A percentile compares a stretch with the other conserved stretches of the same genome.
phyloP scores from a whole-genome alignment of 805 yeast species.

The Saccharomycopsis babjevae region DNA sequence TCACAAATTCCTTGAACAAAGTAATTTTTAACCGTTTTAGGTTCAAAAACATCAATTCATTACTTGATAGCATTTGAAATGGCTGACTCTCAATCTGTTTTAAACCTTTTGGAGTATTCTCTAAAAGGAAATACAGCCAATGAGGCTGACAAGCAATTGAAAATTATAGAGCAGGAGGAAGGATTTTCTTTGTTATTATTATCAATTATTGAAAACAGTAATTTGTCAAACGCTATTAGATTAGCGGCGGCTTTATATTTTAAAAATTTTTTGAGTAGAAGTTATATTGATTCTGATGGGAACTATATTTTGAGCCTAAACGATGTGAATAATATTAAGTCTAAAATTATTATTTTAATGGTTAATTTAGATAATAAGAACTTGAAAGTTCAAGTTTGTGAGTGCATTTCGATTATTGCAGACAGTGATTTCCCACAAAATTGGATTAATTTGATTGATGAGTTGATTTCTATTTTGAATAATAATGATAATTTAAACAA shows the following conservation, averaged over 20 bases:
- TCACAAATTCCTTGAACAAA: too few relatives aligned
- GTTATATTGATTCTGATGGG: conserved; percentile 90
- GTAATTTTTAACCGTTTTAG: too few relatives aligned
- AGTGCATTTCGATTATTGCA: conserved; percentile 84
- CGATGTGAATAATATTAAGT: conserved; percentile 62
- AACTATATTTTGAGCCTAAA: conserved; percentile 46
- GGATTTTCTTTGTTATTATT: conserved; percentile 73
- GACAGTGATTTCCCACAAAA: conserved; percentile 90
- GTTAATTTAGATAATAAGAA: conserved; percentile 58
- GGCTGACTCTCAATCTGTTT: conserved; percentile 40
- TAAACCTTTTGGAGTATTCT: conserved; percentile 50
- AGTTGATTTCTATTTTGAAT: conserved; percentile 57
- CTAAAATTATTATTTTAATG: conserved; percentile 80
- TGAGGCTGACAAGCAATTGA: conserved; percentile 55
- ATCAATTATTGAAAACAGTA: conserved; percentile 62
- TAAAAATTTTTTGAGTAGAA: conserved; percentile 74
- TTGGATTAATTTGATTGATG: conserved; percentile 74
- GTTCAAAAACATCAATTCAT: too few relatives aligned
- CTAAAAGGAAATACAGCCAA: conserved; percentile 55
- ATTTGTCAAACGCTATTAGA: conserved; percentile 46
- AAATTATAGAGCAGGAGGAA: conserved; percentile 48
- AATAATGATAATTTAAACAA: conserved; percentile 45
- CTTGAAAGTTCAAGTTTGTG: conserved; percentile 89
- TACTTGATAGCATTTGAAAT: conserved; percentile 17
- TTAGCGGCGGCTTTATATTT: conserved; percentile 86